These are phyloP conservation scores for Corynascus novoguineensis DNA, from an alignment of 495 filamentous ascomycete species.

Conservation along the genomic window DNA sequence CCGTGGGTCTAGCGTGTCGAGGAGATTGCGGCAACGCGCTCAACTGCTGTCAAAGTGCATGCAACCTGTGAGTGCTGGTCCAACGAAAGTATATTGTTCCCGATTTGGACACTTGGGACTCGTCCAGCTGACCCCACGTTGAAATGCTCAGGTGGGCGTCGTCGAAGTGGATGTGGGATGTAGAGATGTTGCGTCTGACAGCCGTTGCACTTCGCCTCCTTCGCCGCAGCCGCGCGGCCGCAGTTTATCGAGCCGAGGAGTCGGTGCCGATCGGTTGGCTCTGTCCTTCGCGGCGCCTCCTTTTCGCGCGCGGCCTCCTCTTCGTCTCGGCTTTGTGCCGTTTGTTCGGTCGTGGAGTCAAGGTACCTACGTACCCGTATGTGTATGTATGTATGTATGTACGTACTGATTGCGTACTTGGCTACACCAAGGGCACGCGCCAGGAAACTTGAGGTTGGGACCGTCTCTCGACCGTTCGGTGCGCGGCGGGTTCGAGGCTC, in stretches of 20 bases:
- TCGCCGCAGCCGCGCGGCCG: slow-evolving; percentile 11
- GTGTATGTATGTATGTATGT: background rate
- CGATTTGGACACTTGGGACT: background rate
- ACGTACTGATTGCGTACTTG: background rate
- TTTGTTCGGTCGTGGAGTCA: too few relatives aligned
- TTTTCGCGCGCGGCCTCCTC: slow-evolving; percentile 3
- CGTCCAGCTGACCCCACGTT: background rate
- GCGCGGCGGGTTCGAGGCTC: background rate
- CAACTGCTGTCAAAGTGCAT: background rate
- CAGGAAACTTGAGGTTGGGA: slow-evolving; percentile 1
- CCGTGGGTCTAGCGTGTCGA: slow-evolving; percentile 1
- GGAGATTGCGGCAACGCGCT: slow-evolving; percentile 2
- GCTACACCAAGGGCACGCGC: background rate
- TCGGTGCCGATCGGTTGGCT: slow-evolving; percentile 10
- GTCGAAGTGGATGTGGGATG: background rate
- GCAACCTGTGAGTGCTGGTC: background rate
- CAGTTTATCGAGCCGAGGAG: slow-evolving; percentile 6
- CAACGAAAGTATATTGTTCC: background rate
- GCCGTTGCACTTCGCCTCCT: background rate
- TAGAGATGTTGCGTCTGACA: background rate
- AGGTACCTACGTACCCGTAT: too few relatives aligned
- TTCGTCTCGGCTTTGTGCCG: background rate
- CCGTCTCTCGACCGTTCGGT: background rate
- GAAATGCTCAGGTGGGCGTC: background rate
- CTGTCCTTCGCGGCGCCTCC: slow-evolving; percentile 6